phyloP scores from a whole-genome alignment of 306 rosid species.

The Vigna reflexopilosa region DNA sequence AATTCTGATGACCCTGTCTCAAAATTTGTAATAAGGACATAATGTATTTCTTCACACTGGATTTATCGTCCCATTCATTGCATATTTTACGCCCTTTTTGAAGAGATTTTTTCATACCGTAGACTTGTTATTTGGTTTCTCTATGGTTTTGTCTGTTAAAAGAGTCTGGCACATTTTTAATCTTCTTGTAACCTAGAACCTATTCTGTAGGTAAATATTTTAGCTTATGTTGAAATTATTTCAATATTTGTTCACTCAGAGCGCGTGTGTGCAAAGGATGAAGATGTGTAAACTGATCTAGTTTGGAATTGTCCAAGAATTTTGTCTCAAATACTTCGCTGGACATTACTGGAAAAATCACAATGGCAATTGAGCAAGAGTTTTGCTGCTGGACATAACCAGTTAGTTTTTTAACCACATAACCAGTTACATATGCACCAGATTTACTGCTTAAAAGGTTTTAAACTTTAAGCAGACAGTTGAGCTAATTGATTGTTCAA shows the following conservation, averaged over 20 bases:
- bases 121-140: constrained; percentile 17
- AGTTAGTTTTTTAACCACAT: neutral
- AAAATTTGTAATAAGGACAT: neutral
- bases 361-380: constrained; percentile 9
- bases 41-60: constrained; percentile 2
- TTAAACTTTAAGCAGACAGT: constrained; percentile 27
- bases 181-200: neutral
- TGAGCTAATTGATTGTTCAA: constrained; percentile 43
- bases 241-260: constrained; percentile 56
- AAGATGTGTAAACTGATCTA: constrained; percentile 42
- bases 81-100: neutral
- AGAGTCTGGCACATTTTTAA: constrained; percentile 18
- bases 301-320: constrained; percentile 31
- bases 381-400: constrained; percentile 35
- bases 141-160: constrained; percentile 15
- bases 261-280: constrained; percentile 83
- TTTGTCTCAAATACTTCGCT: constrained; percentile 1
- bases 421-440: neutral
- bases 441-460: constrained; percentile 8
- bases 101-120: neutral
- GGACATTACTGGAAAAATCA: neutral
- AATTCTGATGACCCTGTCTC: neutral
- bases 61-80: constrained; percentile 1
- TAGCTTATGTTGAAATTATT: constrained; percentile 27
- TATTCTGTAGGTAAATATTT: constrained; percentile 15